phyloP scores from a whole-genome alignment of 2,329 filamentous ascomycete species.

The Cladobotryum mycophilum region DNA sequence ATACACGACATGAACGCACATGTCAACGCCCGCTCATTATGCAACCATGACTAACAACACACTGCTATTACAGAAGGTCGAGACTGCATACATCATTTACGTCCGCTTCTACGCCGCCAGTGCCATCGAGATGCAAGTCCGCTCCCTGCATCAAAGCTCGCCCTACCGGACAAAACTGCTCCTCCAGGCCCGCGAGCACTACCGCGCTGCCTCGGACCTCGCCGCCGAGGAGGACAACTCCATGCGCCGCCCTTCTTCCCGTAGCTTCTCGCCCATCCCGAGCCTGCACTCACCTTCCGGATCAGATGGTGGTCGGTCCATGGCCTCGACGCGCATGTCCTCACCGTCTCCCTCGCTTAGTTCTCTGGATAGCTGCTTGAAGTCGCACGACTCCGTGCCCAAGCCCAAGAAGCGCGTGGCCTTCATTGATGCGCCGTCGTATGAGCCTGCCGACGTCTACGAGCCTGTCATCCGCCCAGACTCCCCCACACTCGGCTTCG shows the following conservation, averaged over 20 bases:
- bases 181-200: constrained; percentile 46
- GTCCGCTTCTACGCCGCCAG: constrained; percentile 57
- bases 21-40: background rate
- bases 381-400: constrained; percentile 12
- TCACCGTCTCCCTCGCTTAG: constrained; percentile 39
- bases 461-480: constrained; percentile 51
- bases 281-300: constrained; percentile 41
- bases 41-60: background rate
- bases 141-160: constrained; percentile 39
- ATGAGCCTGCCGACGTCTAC: constrained; percentile 34
- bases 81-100: constrained; percentile 51
- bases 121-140: constrained; percentile 52
- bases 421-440: constrained; percentile 28
- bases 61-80: constrained; percentile 23
- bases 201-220: constrained; percentile 41
- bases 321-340: constrained; percentile 37
- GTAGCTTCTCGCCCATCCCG: constrained; percentile 33
- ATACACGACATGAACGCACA: background rate
- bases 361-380: constrained; percentile 12
- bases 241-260: constrained; percentile 33
- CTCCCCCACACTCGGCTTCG: constrained; percentile 53
- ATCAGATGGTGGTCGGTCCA: constrained; percentile 40
- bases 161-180: constrained; percentile 43
- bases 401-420: constrained; percentile 35
- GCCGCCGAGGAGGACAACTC: constrained; percentile 41